Evolutionary conservation across 2,329 filamentous ascomycete genomes (phyloP).

Genomic region (Tolypocladium tropicale): DNA sequence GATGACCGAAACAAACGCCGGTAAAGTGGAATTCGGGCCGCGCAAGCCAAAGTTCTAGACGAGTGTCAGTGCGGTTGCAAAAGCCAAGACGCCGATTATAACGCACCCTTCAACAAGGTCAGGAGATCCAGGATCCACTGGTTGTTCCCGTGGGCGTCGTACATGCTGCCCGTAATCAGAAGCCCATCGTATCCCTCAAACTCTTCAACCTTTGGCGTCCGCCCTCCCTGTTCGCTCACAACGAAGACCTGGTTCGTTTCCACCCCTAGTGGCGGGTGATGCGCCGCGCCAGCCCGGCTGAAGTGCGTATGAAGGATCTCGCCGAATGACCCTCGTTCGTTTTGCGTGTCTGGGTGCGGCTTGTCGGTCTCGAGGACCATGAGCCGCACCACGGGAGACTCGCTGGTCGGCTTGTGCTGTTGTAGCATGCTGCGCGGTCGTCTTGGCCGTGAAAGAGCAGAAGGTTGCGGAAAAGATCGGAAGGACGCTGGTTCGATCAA

Average conservation of each 20-base stretch:
- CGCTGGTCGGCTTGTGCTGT: conserved; percentile 14
- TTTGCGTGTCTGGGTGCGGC: conserved; percentile 37
- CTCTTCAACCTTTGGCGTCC: conserved; percentile 35
- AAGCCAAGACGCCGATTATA: no score
- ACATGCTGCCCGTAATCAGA: conserved; percentile 60
- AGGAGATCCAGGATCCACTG: conserved; percentile 67
- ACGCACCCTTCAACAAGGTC: conserved; percentile 36
- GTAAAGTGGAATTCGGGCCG: neutral
- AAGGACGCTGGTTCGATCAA: no score
- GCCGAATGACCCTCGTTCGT: conserved; percentile 40
- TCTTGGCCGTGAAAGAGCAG: no score
- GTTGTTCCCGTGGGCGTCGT: conserved; percentile 59
- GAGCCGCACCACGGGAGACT: conserved; percentile 21
- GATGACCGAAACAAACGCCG: neutral
- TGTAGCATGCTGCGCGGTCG: conserved; percentile 11
- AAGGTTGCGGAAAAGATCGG: neutral
- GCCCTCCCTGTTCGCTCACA: conserved; percentile 36
- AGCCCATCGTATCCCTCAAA: conserved; percentile 59
- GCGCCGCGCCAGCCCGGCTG: conserved; percentile 35
- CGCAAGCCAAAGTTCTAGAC: neutral
- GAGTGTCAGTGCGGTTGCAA: neutral
- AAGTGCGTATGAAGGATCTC: conserved; percentile 42
- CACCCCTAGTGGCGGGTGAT: conserved; percentile 42
- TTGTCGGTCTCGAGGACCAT: conserved; percentile 50
- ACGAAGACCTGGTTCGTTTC: conserved; percentile 45